phyloP scores from a whole-genome alignment of 1,284 basidiomycete species.

The Leccinum pseudoinsigne region DNA sequence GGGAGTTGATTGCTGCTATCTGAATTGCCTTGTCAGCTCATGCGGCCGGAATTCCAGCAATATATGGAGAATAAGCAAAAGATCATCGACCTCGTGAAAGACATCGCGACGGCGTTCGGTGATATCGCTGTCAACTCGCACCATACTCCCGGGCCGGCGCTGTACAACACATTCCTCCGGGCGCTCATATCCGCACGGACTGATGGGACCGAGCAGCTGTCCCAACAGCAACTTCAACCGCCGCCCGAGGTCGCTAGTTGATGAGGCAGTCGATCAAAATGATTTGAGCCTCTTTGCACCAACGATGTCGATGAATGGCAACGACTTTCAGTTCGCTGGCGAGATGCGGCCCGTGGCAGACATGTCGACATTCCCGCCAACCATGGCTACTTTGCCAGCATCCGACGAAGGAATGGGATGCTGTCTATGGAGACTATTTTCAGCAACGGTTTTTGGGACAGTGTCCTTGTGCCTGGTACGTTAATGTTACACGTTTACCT shows the following conservation, averaged over 20 bases:
- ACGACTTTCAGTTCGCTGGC: conserved; percentile 67
- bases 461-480: conserved; percentile 77
- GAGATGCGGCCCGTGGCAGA: conserved; percentile 82
- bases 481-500: conserved; percentile 11
- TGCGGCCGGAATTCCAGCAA: conserved; percentile 78
- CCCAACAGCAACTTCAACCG: conserved; percentile 19
- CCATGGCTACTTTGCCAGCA: conserved; percentile 59
- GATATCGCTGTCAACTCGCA: conserved; percentile 68
- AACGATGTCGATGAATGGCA: conserved; percentile 22
- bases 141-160: conserved; percentile 70
- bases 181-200: conserved; percentile 70
- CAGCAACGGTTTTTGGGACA: conserved; percentile 81
- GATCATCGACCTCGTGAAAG: conserved; percentile 72
- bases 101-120: conserved; percentile 81
- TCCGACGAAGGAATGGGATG: conserved; percentile 49
- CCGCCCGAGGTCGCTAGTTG: conserved; percentile 24
- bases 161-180: conserved; percentile 86
- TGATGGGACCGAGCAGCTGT: conserved; percentile 36
- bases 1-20: neutral
- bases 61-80: conserved; percentile 75
- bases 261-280: conserved; percentile 23
- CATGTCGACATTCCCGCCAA: conserved; percentile 79
- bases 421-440: conserved; percentile 81
- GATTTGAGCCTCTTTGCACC: conserved; percentile 30
- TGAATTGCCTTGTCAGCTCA: conserved; percentile 49